These are phyloP conservation scores for Neonectria ditissima DNA, from an alignment of 2,329 filamentous ascomycete genomes.

Conservation along the genomic window DNA sequence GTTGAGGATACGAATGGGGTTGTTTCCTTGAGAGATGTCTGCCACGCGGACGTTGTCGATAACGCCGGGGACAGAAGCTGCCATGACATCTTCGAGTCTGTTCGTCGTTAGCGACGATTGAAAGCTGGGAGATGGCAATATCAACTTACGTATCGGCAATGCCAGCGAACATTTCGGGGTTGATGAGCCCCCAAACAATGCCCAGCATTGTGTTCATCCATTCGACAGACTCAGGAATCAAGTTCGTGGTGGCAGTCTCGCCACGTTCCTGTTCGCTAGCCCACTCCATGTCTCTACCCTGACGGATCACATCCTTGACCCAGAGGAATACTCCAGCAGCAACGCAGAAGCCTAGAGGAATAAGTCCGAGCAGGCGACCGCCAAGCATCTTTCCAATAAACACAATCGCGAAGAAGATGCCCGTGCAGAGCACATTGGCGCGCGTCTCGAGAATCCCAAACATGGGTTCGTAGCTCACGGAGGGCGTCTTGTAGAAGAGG, in stretches of 20 bases:
- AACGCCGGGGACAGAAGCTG: slow-evolving; percentile 88
- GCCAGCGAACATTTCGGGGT: slow-evolving; percentile 93
- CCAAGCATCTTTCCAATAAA: slow-evolving; percentile 84
- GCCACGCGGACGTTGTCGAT: slow-evolving; percentile 96
- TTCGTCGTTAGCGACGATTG: slow-evolving; percentile 18
- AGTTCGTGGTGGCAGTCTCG: slow-evolving; percentile 85
- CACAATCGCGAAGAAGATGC: slow-evolving; percentile 79
- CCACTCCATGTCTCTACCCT: slow-evolving; percentile 89
- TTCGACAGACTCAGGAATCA: slow-evolving; percentile 92
- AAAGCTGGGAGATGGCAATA: fast-evolving
- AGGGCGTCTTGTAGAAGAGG: slow-evolving; percentile 93
- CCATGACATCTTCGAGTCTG: slow-evolving; percentile 83
- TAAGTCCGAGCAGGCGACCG: slow-evolving; percentile 78
- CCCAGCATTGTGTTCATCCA: slow-evolving; percentile 94
- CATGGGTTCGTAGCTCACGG: slow-evolving; percentile 90
- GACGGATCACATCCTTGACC: slow-evolving; percentile 87
- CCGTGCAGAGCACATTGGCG: slow-evolving; percentile 76
- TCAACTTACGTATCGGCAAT: slow-evolving; percentile 80
- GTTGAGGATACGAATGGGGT: slow-evolving; percentile 89
- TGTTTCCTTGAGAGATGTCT: slow-evolving; percentile 93
- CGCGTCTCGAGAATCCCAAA: slow-evolving; percentile 80
- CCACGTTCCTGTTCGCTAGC: slow-evolving; percentile 86
- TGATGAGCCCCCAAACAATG: slow-evolving; percentile 90
- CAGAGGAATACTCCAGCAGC: slow-evolving; percentile 86
- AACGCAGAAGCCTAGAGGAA: slow-evolving; percentile 79